These are phyloP conservation scores for Ophiostoma tasmaniense DNA, from an alignment of 2,329 filamentous ascomycete genomes.

Conservation along the genomic window DNA sequence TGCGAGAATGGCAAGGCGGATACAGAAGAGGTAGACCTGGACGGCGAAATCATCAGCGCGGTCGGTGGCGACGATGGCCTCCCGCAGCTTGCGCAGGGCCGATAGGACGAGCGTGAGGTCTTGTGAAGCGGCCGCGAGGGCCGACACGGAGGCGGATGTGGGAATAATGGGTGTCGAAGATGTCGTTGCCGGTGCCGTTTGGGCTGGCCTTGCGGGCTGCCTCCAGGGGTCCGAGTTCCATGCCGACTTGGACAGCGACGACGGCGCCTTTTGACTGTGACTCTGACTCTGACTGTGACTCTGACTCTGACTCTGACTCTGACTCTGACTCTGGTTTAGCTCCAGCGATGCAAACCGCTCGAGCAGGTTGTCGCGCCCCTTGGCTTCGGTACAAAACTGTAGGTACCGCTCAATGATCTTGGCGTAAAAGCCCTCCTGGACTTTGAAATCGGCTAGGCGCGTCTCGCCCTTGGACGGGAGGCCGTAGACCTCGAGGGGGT, in stretches of 20 bases:
- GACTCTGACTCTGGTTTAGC: slow-evolving; percentile 21
- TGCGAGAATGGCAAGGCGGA: slow-evolving; percentile 72
- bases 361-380: slow-evolving; percentile 64
- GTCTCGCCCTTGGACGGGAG: slow-evolving; percentile 86
- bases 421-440: slow-evolving; percentile 77
- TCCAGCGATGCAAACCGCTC: slow-evolving; percentile 62
- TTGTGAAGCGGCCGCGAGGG: slow-evolving; percentile 30
- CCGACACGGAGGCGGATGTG: slow-evolving; percentile 1
- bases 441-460: slow-evolving; percentile 67
- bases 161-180: neutral
- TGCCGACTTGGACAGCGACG: neutral
- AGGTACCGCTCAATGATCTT: slow-evolving; percentile 85
- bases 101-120: slow-evolving; percentile 68
- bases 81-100: slow-evolving; percentile 83
- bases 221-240: neutral
- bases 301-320: too few relatives aligned
- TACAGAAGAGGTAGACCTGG: slow-evolving; percentile 86
- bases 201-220: neutral
- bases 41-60: slow-evolving; percentile 73
- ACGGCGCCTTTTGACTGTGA: neutral
- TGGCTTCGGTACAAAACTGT: slow-evolving; percentile 71
- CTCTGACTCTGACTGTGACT: neutral
- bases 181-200: neutral
- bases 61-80: slow-evolving; percentile 73
- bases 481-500: slow-evolving; percentile 73